phyloP scores from a whole-genome alignment of 2,329 filamentous ascomycete species.

The Colletotrichum karsti region DNA sequence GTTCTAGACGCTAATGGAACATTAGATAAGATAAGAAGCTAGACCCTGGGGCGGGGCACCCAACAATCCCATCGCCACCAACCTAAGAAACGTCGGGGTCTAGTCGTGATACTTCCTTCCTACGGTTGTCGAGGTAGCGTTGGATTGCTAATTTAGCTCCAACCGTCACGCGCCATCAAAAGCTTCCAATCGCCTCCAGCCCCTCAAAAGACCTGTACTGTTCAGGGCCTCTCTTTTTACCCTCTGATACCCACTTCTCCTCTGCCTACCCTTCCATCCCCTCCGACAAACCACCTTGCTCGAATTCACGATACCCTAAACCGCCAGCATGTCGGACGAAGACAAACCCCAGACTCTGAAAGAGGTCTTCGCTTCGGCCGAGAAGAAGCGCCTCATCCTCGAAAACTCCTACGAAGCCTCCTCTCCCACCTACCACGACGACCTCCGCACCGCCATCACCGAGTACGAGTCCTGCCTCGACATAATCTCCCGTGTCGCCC shows the following conservation, averaged over 20 bases:
- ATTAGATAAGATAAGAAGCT: constrained; percentile 29
- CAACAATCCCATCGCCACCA: constrained; percentile 18
- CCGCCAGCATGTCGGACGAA: constrained; percentile 39
- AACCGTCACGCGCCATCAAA: neutral
- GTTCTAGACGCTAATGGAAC: neutral
- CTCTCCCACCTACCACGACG: constrained; percentile 69
- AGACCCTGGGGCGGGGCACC: constrained; percentile 17
- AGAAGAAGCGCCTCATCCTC: constrained; percentile 62
- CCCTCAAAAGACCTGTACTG: neutral
- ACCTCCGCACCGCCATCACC: constrained; percentile 71
- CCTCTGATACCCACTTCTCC: neutral
- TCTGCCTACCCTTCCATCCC: neutral
- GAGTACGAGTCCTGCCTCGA: constrained; percentile 78
- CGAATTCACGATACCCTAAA: neutral
- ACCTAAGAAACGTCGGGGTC: constrained; percentile 15
- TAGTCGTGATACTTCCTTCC: constrained; percentile 1
- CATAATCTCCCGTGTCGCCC: constrained; percentile 73
- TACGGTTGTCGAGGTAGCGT: neutral
- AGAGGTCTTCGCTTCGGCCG: constrained; percentile 58
- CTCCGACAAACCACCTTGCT: neutral
- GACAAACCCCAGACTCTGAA: constrained; percentile 60
- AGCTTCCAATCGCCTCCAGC: neutral
- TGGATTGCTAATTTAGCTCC: neutral
- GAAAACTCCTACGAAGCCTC: constrained; percentile 72
- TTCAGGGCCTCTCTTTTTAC: neutral